Conservation (phyloP, 805 yeast species). For the Candida pseudoglaebosa region DNA sequence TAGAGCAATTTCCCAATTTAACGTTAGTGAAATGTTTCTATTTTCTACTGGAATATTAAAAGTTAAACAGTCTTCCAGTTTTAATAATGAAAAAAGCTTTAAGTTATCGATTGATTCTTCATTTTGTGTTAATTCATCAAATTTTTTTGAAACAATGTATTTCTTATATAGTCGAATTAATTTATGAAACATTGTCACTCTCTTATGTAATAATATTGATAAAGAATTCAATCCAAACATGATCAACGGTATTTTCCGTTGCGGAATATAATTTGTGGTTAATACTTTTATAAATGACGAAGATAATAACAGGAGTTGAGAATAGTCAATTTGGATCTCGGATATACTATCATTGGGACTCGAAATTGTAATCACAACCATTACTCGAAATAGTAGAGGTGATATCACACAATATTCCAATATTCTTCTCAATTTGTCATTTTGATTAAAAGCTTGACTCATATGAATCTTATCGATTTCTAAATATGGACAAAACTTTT, state of each 20-base stretch:
- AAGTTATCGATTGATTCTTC: slow-evolving; percentile 15
- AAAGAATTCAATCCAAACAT: slow-evolving; percentile 31
- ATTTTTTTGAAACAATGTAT: slow-evolving; percentile 13
- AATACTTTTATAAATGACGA: slow-evolving; percentile 18
- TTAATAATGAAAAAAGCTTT: slow-evolving; percentile 16
- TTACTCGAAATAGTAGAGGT: slow-evolving; percentile 20
- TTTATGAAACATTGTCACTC: slow-evolving; percentile 19
- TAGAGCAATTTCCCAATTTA: slow-evolving; percentile 24
- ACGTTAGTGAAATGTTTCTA: slow-evolving; percentile 6
- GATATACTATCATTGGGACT: slow-evolving; percentile 11
- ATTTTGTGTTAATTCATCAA: slow-evolving; percentile 6
- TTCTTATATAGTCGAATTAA: slow-evolving; percentile 16
- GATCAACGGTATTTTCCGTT: slow-evolving; percentile 23
- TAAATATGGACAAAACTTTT: slow-evolving; percentile 23
- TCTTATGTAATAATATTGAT: slow-evolving; percentile 19
- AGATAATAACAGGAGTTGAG: slow-evolving; percentile 18
- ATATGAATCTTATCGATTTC: slow-evolving; percentile 15
- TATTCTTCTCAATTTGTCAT: slow-evolving; percentile 11
- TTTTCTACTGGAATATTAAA: slow-evolving; percentile 8
- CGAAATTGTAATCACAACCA: slow-evolving; percentile 13
- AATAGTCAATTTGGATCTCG: slow-evolving; percentile 7
- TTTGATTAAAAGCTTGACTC: slow-evolving; percentile 9
- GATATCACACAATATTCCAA: slow-evolving; percentile 14
- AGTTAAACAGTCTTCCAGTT: slow-evolving; percentile 16
- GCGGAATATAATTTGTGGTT: slow-evolving; percentile 20